Percentiles rank a stretch among this genome's conserved stretches.
Conservation (phyloP, 225 moss, liverwort and hornwort genomes). For the Marchantia polymorpha region DNA sequence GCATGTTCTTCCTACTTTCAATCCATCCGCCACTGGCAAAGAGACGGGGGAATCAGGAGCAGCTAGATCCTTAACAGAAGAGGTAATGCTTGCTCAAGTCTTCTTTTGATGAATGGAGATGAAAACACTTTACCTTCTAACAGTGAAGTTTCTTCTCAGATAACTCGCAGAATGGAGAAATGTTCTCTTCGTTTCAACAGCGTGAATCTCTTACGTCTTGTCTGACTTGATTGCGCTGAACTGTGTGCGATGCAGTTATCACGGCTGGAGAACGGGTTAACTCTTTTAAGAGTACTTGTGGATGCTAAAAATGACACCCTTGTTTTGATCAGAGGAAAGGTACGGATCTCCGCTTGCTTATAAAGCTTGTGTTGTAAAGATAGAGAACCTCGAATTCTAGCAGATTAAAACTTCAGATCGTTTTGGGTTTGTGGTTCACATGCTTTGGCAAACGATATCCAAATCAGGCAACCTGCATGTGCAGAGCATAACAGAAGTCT, state of each 20-base stretch:
- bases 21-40: slow-evolving; percentile 36
- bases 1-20: slow-evolving; percentile 85
- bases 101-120: background rate
- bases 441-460: background rate
- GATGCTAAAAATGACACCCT: slow-evolving; percentile 98
- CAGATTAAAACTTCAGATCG: background rate
- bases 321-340: slow-evolving; percentile 93
- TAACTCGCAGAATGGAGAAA: background rate
- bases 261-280: slow-evolving; percentile 69
- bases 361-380: background rate
- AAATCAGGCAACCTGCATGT: background rate
- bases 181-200: background rate
- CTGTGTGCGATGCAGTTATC: slow-evolving; percentile 53
- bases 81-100: slow-evolving; percentile 43
- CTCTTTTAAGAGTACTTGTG: slow-evolving; percentile 76
- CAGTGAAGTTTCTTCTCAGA: too few relatives aligned
- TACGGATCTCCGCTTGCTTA: slow-evolving; percentile 17
- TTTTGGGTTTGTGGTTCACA: background rate
- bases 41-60: slow-evolving; percentile 29
- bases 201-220: background rate
- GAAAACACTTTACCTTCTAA: too few relatives aligned
- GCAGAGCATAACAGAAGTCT: background rate
- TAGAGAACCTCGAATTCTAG: background rate
- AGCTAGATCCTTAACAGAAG: slow-evolving; percentile 48
- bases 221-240: background rate